Base-by-base conservation (phyloP, 257 asterid genomes). In the Echium plantagineum region DNA sequence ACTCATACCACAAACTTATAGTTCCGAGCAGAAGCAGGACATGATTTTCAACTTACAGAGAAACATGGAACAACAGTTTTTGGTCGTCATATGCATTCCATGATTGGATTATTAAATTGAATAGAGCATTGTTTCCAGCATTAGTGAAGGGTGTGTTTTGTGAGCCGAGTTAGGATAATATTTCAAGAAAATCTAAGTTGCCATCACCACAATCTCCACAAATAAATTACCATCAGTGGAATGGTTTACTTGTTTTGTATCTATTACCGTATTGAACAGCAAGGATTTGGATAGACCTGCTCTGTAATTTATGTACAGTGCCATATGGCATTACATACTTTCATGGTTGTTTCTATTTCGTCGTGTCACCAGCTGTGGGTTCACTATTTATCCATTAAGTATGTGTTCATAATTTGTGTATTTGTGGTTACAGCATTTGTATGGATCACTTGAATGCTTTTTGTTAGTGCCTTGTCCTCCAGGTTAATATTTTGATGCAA, bases 301-400 rank as follows among this genome's bases (percentile, higher is more conserved):
- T 61, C 72, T 71, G 80, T 79, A 72, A 74, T 76, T 86, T 77
- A 74, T 85, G 94, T 83, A 85, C 86, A 80, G 85, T 75, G 77
- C 75, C 71, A 62, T 66, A 28, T 28, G 32, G 32, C 32, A 28
- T 74, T 73, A 73, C 62, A 63, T 64, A 64, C 61, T 60, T 46
- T 9, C 35, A 55, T 48, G 63, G 38, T 57, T 48, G 24, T 30
- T 63, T 20, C 55, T 63, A 21, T 30, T 52, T 53, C 19, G 24
- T 54, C 18, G 63, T 59, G 46, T 51, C 52, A 24, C 9, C 57
- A 7, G 53, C 18, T 57, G n/a, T 24, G 57, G 22, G 10, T 53
- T 58, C 52, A 57, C 15, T 18, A 15, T 53, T 18, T 53, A 5
- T 17, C 15, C 15, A 21, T 22, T 17, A 52, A 3, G 10, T 17